phyloP scores from a whole-genome alignment of 2,329 filamentous ascomycete species.

The Rhytidhysteron rufulum region DNA sequence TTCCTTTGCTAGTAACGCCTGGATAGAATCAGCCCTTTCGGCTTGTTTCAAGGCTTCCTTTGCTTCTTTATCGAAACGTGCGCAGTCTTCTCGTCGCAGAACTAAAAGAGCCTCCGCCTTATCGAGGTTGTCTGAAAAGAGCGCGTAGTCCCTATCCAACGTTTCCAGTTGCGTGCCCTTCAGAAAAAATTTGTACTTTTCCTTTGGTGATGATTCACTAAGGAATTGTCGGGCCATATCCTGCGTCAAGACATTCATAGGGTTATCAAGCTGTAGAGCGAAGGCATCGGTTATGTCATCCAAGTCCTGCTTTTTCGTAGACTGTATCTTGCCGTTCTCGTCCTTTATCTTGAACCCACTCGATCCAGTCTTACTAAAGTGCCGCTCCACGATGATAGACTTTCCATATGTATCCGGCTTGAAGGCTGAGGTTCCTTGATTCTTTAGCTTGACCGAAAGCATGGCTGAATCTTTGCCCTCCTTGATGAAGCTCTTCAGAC shows the following conservation, averaged over 20 bases:
- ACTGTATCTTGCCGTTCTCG: conserved; percentile 65
- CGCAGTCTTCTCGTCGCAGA: conserved; percentile 61
- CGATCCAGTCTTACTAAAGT: conserved; percentile 70
- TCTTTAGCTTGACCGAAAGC: conserved; percentile 84
- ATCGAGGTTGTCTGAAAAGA: conserved; percentile 76
- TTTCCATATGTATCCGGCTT: conserved; percentile 77
- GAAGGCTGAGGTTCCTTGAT: conserved; percentile 80
- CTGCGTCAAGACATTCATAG: conserved; percentile 91
- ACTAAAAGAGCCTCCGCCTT: conserved; percentile 63
- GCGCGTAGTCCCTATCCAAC: conserved; percentile 83
- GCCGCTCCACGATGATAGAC: conserved; percentile 84
- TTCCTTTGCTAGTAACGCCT: conserved; percentile 60
- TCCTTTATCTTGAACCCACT: conserved; percentile 88
- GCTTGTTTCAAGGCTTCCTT: conserved; percentile 63
- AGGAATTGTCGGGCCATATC: conserved; percentile 93
- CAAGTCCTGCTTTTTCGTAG: conserved; percentile 78
- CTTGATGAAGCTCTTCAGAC: conserved; percentile 86
- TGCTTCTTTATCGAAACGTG: conserved; percentile 53
- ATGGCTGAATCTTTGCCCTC: conserved; percentile 71
- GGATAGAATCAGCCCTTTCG: conserved; percentile 62
- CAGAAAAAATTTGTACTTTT: conserved; percentile 96
- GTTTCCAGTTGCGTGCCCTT: conserved; percentile 92
- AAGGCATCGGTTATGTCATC: conserved; percentile 94
- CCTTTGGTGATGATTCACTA: conserved; percentile 72
- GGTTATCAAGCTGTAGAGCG: conserved; percentile 91